Conservation (phyloP, 441 rosid species). For the Omphalea diandra region DNA sequence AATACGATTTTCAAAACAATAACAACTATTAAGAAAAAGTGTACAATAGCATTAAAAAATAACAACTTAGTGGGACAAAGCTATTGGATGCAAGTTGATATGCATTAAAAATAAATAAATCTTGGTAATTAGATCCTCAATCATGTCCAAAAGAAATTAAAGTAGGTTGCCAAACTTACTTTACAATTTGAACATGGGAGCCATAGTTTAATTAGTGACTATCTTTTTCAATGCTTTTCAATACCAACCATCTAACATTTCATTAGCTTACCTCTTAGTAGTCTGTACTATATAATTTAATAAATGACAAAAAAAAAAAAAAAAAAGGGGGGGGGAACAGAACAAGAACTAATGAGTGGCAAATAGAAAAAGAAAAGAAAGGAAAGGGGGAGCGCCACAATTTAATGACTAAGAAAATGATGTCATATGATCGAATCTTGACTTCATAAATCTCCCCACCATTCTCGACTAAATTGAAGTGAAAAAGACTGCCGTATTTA, state of each 20-base stretch:
- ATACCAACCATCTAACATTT: constrained; percentile 4
- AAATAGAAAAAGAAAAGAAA: constrained; percentile 8
- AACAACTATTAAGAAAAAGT: background rate
- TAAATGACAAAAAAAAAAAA: background rate
- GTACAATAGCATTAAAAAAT: background rate
- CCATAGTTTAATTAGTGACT: background rate
- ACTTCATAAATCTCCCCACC: constrained; percentile 3
- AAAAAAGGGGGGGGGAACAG: background rate
- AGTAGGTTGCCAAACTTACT: constrained; percentile 30
- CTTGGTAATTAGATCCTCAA: background rate
- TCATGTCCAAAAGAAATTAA: constrained; percentile 30
- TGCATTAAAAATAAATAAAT: constrained; percentile 3
- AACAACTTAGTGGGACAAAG: constrained; percentile 6
- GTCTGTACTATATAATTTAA: background rate
- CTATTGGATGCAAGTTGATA: background rate
- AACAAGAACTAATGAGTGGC: background rate
- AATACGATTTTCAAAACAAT: too few relatives aligned
- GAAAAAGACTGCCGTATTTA: background rate
- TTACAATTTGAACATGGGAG: constrained; percentile 18
- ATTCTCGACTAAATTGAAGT: constrained; percentile 1
- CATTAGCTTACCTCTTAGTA: background rate
- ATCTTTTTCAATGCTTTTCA: constrained; percentile 10
- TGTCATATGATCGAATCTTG: constrained; percentile 9
- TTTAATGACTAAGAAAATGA: constrained; percentile 8
- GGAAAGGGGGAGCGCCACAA: background rate